phyloP scores from a whole-genome alignment of 495 filamentous ascomycete species.

The Trypethelium eluteriae region DNA sequence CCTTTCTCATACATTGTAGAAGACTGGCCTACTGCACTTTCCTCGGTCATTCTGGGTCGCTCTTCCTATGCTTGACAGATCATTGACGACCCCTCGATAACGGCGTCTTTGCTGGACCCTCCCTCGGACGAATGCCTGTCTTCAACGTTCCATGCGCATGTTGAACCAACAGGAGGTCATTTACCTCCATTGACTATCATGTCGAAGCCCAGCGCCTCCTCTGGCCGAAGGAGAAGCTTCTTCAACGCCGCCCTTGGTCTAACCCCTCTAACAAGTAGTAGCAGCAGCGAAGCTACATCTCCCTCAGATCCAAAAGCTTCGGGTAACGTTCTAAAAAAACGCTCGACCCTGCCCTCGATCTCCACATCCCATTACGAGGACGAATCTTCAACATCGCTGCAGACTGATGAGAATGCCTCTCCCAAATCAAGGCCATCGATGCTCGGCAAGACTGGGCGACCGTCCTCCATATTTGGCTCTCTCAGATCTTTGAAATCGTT shows the following conservation, averaged over 20 bases:
- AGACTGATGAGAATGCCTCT: constrained; percentile 12
- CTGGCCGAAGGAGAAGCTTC: not conserved
- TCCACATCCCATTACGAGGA: constrained; percentile 12
- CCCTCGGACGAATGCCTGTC: not conserved
- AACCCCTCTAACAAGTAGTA: not conserved
- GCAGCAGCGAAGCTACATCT: not conserved
- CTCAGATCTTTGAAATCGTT: constrained; percentile 46
- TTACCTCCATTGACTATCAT: not conserved
- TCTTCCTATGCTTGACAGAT: not conserved
- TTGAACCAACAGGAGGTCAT: not conserved
- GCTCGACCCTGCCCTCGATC: constrained; percentile 1
- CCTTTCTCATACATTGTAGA: not conserved
- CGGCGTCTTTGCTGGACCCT: not conserved
- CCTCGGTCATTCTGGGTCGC: not conserved
- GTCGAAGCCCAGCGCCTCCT: not conserved
- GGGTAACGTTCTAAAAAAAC: constrained; percentile 2
- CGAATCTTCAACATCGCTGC: not conserved
- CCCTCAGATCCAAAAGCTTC: not conserved
- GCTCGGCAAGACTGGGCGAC: constrained; percentile 32
- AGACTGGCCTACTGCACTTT: not conserved
- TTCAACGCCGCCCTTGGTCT: constrained; percentile 7
- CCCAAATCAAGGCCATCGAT: constrained; percentile 12
- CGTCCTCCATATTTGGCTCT: constrained; percentile 51
- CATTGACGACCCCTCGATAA: not conserved
- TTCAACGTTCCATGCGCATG: not conserved